phyloP scores from a whole-genome alignment of 2,329 filamentous ascomycete species.

The Penicillium nordicum region DNA sequence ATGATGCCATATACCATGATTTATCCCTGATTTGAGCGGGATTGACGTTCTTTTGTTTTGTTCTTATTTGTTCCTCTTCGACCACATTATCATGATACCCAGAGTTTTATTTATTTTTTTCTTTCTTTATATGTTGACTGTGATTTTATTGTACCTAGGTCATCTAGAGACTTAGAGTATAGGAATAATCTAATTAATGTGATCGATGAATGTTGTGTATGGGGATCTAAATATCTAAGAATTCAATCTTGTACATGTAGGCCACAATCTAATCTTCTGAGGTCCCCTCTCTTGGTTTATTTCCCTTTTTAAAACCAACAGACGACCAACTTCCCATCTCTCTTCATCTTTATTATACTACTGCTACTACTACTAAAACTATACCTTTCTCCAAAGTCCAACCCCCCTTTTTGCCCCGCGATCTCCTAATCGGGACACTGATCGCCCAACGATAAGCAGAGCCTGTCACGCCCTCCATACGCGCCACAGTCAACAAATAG shows the following conservation, averaged over 20 bases:
- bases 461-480: constrained; percentile 3
- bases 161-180: constrained; percentile 2
- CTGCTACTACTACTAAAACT: background rate
- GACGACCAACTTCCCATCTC: background rate
- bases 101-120: constrained; percentile 11
- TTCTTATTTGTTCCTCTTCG: constrained; percentile 1
- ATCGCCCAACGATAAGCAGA: constrained; percentile 9
- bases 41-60: constrained; percentile 8
- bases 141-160: background rate
- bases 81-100: constrained; percentile 21
- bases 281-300: background rate
- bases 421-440: constrained; percentile 6
- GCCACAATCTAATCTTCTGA: too few relatives aligned
- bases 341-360: background rate
- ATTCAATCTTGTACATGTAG: background rate
- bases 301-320: background rate
- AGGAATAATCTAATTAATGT: background rate
- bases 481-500: background rate
- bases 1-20: constrained; percentile 9
- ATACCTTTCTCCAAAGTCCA: background rate
- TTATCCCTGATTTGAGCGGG: background rate
- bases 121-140: background rate
- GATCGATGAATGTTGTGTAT: background rate
- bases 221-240: background rate
- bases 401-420: constrained; percentile 8